Conservation (phyloP, 495 filamentous ascomycete species). For the Jackrogersella multiformis region DNA sequence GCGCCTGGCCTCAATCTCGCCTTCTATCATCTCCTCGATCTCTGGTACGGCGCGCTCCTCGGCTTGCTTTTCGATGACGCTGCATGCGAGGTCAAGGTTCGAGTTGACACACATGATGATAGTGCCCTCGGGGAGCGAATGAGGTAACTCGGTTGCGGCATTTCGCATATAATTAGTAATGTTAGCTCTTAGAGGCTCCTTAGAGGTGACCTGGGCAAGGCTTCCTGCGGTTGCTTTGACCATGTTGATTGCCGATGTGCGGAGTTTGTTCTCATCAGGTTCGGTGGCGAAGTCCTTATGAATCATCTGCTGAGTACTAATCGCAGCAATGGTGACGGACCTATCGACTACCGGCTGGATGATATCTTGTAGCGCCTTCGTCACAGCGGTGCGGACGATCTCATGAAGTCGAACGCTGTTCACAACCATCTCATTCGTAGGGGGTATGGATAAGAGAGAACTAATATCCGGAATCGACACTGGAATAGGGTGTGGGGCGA, state of each 20-base stretch:
- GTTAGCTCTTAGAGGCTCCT: conserved; percentile 93
- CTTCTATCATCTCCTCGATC: conserved; percentile 89
- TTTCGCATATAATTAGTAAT: conserved; percentile 95
- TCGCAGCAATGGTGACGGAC: conserved; percentile 96
- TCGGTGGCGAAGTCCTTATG: conserved; percentile 96
- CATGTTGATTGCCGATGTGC: conserved; percentile 86
- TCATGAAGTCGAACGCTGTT: conserved; percentile 75
- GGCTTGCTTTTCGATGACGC: conserved; percentile 90
- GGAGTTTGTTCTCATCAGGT: conserved; percentile 83
- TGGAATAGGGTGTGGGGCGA: conserved; percentile 76
- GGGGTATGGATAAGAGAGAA: conserved; percentile 75
- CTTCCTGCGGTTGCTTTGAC: conserved; percentile 92
- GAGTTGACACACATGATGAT: conserved; percentile 99
- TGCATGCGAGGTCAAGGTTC: conserved; percentile 92
- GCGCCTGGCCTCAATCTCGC: conserved; percentile 75
- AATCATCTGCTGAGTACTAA: conserved; percentile 91
- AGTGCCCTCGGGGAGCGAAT: conserved; percentile 82
- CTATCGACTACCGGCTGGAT: conserved; percentile 96
- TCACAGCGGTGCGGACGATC: conserved; percentile 84
- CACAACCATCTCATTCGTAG: conserved; percentile 75
- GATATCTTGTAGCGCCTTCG: conserved; percentile 89
- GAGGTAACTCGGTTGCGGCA: conserved; percentile 72
- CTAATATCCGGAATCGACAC: conserved; percentile 82
- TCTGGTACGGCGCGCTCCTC: conserved; percentile 92
- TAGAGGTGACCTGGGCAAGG: conserved; percentile 95